A percentile compares a stretch with the other conserved stretches of the same genome.
Evolutionary conservation across 345 rosid genomes (phyloP).

Genomic region (Eucalyptus rudis): DNA sequence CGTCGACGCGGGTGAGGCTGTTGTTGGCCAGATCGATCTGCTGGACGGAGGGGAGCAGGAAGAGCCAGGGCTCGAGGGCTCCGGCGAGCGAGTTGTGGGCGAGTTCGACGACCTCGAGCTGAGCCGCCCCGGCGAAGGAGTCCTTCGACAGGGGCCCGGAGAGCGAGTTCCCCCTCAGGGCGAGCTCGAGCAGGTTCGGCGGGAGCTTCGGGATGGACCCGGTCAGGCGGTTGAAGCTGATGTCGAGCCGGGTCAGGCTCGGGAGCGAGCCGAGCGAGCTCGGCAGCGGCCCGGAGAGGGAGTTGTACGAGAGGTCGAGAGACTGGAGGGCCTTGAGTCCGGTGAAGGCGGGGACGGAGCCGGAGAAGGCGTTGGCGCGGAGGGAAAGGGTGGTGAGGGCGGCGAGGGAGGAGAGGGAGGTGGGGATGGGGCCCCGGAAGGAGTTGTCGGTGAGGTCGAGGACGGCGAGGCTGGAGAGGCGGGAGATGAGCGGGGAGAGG

Average conservation of each 20-base stretch:
- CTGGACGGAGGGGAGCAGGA: conserved; percentile 54
- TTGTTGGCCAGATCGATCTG: conserved; percentile 74
- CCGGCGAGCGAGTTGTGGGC: conserved; percentile 72
- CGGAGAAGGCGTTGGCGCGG: conserved; percentile 65
- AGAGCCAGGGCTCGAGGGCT: conserved; percentile 61
- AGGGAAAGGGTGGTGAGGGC: conserved; percentile 44
- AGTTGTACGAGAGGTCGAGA: conserved; percentile 57
- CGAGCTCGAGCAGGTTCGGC: conserved; percentile 34
- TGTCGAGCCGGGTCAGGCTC: conserved; percentile 43
- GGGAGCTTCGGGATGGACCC: conserved; percentile 71
- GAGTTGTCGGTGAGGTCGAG: conserved; percentile 74
- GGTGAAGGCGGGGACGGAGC: conserved; percentile 31
- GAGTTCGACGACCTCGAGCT: conserved; percentile 69
- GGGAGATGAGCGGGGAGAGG: conserved; percentile 53
- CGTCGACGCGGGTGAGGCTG: conserved; percentile 38
- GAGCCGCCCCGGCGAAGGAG: conserved; percentile 44
- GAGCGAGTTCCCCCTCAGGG: conserved; percentile 50
- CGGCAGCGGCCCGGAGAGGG: conserved; percentile 52
- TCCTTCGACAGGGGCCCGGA: conserved; percentile 40
- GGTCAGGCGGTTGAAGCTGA: conserved; percentile 62
- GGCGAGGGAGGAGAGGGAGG: conserved; percentile 45
- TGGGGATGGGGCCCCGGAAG: conserved; percentile 50
- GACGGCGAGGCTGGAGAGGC: conserved; percentile 35
- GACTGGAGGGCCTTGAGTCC: conserved; percentile 28
- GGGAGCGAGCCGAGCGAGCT: conserved; percentile 3